phyloP scores from a whole-genome alignment of 352 stramenopile species.

The Pythium aphanidermatum region DNA sequence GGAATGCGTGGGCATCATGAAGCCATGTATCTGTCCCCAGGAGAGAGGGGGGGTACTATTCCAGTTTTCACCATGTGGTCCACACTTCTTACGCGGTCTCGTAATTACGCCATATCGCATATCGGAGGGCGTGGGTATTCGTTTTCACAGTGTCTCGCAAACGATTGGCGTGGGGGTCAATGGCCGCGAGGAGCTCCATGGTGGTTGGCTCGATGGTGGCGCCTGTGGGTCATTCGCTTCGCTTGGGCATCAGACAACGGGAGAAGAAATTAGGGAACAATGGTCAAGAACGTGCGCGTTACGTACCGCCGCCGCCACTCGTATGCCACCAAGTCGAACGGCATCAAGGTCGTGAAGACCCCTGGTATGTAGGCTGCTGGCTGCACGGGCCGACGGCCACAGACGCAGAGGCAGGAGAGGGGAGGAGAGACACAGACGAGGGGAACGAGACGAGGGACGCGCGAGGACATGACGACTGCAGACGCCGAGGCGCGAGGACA shows the following conservation, averaged over 20 bases:
- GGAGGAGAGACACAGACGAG: no score
- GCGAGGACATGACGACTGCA: no score
- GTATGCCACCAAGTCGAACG: constrained; percentile 96
- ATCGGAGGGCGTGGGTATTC: constrained; percentile 5
- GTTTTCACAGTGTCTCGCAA: constrained; percentile 7
- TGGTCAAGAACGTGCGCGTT: constrained; percentile 94
- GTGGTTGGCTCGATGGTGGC: neutral
- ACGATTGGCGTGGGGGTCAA: constrained; percentile 22
- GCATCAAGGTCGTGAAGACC: constrained; percentile 93
- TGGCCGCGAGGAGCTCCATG: no score
- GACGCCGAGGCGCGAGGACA: no score
- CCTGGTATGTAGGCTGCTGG: constrained; percentile 76
- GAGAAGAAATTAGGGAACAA: constrained; percentile 72
- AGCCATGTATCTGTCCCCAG: no score
- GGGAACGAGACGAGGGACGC: no score
- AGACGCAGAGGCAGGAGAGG: neutral
- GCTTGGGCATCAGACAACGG: constrained; percentile 44
- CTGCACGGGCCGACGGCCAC: neutral
- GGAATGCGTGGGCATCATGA: no score
- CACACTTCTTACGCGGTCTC: no score
- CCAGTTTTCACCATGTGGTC: neutral
- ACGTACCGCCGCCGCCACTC: constrained; percentile 95
- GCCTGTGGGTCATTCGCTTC: constrained; percentile 36
- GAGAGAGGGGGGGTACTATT: neutral
- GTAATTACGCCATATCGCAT: constrained; percentile 4